Base-by-base conservation (phyloP, 106 monocot genomes). In the Dioscorea dumetorum region DNA sequence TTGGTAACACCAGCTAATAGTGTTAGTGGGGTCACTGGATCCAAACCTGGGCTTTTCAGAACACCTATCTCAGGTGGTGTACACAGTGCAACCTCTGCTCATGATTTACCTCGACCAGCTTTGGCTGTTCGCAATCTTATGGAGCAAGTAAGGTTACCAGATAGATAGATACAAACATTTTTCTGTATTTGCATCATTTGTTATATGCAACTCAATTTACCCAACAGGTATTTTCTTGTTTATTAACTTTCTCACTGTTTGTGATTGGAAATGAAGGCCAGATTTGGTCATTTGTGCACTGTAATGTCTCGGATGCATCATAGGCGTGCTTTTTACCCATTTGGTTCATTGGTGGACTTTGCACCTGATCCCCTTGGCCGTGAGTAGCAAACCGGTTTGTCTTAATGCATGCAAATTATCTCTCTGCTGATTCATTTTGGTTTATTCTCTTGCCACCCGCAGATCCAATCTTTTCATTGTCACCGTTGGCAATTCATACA, bases 261-360 rank as follows among this genome's bases (percentile, higher is more conserved):
- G 24, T 74, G 22, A 24, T 12, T 17, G 28, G 5, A 75, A 69
- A 58, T 54, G 52, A 88, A 82, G 95, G 91, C 95, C 20, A 80
- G 91, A 24, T 97, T 92, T 78, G 88, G 88, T 70, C 95, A 97
- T 78, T 63, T 97, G 50, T 97, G 88, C 76, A 92, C 95, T 71
- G 65, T 88, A 52, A 97, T 97, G 95, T 91, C 91, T 23, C 67
- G 76, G 70, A 97, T 92, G 92, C 91, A 97, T 82, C 95, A 97
- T 68, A 83, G 82, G 16, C 84, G 95, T 49, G 84, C 76, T 49
- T 91, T 91, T 17, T 97, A 91, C 66, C 95, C 95, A 56, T 97
- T 97, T 87, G 95, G 95, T 54, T 97, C 91, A 14, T 71, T 97
- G 51, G 95, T 97, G 76, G 95, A 97, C 70, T 97, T 97, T 77